Percentiles rank a stretch among this genome's conserved stretches.
Conservation (phyloP, 2,329 filamentous ascomycete genomes). For the Paracorniculantispora psalliotae region DNA sequence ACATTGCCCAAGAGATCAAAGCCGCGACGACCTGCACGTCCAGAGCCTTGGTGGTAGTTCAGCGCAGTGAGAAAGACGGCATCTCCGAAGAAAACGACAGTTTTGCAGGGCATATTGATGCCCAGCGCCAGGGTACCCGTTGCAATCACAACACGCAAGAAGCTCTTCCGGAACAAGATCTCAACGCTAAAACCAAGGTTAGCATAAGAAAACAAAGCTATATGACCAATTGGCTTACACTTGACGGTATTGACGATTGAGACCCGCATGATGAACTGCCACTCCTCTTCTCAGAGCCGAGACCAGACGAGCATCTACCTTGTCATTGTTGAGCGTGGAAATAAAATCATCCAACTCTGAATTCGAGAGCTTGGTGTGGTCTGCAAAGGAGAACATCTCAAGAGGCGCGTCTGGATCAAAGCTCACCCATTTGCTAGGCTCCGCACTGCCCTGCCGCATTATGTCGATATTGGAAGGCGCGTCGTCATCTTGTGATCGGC, state of each 20-base stretch:
- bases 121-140: constrained; percentile 72
- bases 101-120: constrained; percentile 82
- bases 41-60: constrained; percentile 71
- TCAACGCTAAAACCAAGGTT: constrained; percentile 51
- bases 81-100: constrained; percentile 71
- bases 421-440: constrained; percentile 52
- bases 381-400: constrained; percentile 61
- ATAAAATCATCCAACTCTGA: constrained; percentile 56
- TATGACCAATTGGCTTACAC: too few relatives aligned
- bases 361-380: constrained; percentile 51
- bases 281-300: constrained; percentile 61
- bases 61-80: constrained; percentile 68
- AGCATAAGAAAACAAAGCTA: too few relatives aligned
- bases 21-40: constrained; percentile 72
- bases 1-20: constrained; percentile 80
- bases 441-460: constrained; percentile 51
- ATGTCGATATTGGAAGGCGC: constrained; percentile 48
- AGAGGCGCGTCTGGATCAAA: constrained; percentile 64
- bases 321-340: constrained; percentile 45
- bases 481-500: constrained; percentile 35
- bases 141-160: constrained; percentile 64
- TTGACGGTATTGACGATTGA: constrained; percentile 74
- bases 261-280: constrained; percentile 75
- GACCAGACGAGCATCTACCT: constrained; percentile 49
- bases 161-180: constrained; percentile 69